Percentiles rank a stretch among this genome's conserved stretches.
Evolutionary conservation across 371 early-diverging fungal species (phyloP).

Genomic region (Mortierella sp.): DNA sequence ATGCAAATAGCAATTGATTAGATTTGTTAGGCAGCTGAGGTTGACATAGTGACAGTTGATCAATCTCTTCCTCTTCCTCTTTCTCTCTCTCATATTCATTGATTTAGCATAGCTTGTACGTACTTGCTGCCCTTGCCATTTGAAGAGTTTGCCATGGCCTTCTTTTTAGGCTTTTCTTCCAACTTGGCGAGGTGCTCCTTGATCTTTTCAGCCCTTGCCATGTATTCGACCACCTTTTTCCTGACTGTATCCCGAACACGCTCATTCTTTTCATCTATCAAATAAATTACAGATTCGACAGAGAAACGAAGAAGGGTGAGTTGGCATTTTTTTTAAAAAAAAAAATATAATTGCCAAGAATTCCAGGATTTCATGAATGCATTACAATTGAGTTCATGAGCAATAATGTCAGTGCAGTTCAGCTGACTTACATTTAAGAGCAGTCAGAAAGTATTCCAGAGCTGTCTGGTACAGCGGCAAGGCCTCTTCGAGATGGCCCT

Average conservation of each 20-base stretch:
- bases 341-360: background rate
- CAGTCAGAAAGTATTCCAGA: slow-evolving; percentile 94
- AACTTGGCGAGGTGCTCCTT: slow-evolving; percentile 85
- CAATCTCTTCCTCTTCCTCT: background rate
- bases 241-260: slow-evolving; percentile 87
- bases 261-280: slow-evolving; percentile 96
- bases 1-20: slow-evolving; percentile 4
- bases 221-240: slow-evolving; percentile 91
- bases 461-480: slow-evolving; percentile 88
- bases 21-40: background rate
- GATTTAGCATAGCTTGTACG: background rate
- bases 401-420: background rate
- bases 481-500: slow-evolving; percentile 93
- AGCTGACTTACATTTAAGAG: slow-evolving; percentile 89
- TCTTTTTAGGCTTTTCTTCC: slow-evolving; percentile 76
- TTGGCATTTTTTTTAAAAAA: background rate
- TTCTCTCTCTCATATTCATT: background rate
- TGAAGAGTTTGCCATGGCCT: slow-evolving; percentile 67
- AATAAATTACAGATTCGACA: background rate
- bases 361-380: background rate
- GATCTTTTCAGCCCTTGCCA: slow-evolving; percentile 94
- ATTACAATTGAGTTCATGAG: background rate
- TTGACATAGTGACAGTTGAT: background rate
- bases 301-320: background rate
- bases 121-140: slow-evolving; percentile 63